phyloP scores from a whole-genome alignment of 148 eudicot species.

The Persicaria maculosa region DNA sequence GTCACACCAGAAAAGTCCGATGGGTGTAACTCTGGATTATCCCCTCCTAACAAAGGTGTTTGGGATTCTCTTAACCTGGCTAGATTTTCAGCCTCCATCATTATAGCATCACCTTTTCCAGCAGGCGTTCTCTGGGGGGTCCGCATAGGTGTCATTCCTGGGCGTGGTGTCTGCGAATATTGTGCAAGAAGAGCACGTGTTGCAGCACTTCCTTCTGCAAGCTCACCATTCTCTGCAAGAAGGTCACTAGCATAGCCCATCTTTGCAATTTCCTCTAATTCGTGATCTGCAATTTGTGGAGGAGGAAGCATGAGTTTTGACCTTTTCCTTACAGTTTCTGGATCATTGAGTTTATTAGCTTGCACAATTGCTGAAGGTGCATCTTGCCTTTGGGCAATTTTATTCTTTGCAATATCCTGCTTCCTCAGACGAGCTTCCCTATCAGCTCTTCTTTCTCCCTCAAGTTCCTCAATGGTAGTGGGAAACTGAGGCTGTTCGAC shows the following conservation, averaged over 20 bases:
- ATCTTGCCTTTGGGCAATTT: conserved; percentile 87
- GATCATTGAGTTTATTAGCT: conserved; percentile 97
- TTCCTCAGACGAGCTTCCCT: conserved; percentile 88
- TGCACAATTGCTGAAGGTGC: conserved; percentile 91
- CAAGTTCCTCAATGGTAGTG: conserved; percentile 91
- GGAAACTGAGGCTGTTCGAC: conserved; percentile 82
- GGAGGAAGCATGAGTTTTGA: conserved; percentile 92
- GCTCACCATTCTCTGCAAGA: conserved; percentile 69
- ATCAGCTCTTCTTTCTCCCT: conserved; percentile 90
- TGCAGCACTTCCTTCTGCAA: conserved; percentile 87
- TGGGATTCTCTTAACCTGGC: conserved; percentile 84
- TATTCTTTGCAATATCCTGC: conserved; percentile 94
- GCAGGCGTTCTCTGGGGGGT: conserved; percentile 99
- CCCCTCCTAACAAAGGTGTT: conserved; percentile 94
- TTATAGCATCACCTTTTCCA: conserved; percentile 91
- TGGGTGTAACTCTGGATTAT: conserved; percentile 92
- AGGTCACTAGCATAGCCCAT: conserved; percentile 74
- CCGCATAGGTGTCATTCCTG: conserved; percentile 83
- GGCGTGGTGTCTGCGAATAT: conserved; percentile 91
- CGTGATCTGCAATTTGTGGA: conserved; percentile 93
- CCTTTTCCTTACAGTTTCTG: conserved; percentile 81
- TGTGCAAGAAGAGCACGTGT: conserved; percentile 89
- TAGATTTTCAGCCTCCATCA: conserved; percentile 99
- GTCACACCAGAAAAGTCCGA: conserved; percentile 99
- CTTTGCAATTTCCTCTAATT: conserved; percentile 89